Evolutionary conservation across 371 early-diverging fungal species (phyloP).

Genomic region (Rhizopus sp.): DNA sequence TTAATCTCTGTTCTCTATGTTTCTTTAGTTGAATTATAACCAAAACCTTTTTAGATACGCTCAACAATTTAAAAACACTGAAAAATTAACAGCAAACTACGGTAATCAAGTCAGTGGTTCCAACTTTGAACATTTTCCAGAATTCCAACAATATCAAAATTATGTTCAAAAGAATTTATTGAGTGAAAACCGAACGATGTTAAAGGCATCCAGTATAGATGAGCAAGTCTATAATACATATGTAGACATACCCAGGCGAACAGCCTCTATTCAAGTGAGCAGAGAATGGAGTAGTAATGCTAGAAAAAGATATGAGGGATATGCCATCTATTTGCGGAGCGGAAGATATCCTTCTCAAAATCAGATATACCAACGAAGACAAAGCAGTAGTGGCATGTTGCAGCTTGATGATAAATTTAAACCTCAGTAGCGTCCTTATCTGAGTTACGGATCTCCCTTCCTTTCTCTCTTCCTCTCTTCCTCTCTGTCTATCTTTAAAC

Average conservation of each 20-base stretch:
- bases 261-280: conserved; percentile 43
- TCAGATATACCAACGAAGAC: neutral
- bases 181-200: conserved; percentile 33
- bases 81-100: conserved; percentile 34
- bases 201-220: conserved; percentile 40
- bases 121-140: conserved; percentile 37
- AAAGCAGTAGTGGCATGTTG: no score
- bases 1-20: neutral
- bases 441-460: no score
- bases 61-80: conserved; percentile 49
- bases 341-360: conserved; percentile 33
- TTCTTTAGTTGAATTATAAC: no score
- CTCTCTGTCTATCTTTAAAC: no score
- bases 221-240: conserved; percentile 51
- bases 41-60: conserved; percentile 39
- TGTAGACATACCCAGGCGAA: conserved; percentile 52
- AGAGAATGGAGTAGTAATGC: conserved; percentile 41
- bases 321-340: conserved; percentile 43
- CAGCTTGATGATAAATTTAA: no score
- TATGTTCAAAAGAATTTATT: conserved; percentile 45
- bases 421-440: no score
- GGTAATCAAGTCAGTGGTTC: conserved; percentile 24
- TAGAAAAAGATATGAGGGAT: conserved; percentile 50
- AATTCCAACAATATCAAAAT: conserved; percentile 50
- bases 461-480: no score